phyloP scores from a whole-genome alignment of 2,329 filamentous ascomycete species.

The Beauveria australis region DNA sequence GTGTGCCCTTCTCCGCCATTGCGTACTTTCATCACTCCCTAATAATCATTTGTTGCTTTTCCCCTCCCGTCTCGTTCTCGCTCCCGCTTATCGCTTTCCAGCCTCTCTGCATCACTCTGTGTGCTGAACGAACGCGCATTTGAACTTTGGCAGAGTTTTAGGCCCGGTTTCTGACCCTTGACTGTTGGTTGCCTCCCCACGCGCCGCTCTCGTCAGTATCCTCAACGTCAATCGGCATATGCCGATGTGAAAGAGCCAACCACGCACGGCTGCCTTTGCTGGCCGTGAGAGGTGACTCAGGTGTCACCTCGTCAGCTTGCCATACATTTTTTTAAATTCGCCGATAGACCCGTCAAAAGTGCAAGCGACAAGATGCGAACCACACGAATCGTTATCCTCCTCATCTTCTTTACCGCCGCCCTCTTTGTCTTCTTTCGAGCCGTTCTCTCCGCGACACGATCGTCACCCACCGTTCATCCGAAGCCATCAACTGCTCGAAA shows the following conservation, averaged over 20 bases:
- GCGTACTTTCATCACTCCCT: not conserved
- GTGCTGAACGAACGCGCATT: not conserved
- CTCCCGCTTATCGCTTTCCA: not conserved
- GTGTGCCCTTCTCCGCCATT: not conserved
- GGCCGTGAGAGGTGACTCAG: constrained; percentile 8
- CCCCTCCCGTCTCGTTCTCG: not conserved
- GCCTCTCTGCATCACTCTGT: not conserved
- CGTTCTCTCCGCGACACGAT: constrained; percentile 27
- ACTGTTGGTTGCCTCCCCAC: not conserved
- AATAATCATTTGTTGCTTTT: not conserved
- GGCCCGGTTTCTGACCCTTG: not conserved
- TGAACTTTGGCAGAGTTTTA: not conserved
- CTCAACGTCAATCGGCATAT: constrained; percentile 1
- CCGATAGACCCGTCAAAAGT: not conserved
- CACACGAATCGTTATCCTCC: constrained; percentile 45
- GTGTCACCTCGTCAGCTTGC: constrained; percentile 10
- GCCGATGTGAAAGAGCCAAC: constrained; percentile 9
- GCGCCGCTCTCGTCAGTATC: not conserved
- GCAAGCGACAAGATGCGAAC: constrained; percentile 38
- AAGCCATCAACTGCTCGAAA: constrained; percentile 14
- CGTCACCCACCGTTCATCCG: not conserved
- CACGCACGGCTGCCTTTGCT: constrained; percentile 5
- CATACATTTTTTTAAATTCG: not conserved
- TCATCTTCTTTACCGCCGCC: constrained; percentile 44
- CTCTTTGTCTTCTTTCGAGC: constrained; percentile 49